phyloP scores from a whole-genome alignment of 192 early-diverging fungal genomes.

The Glomus cerebriforme region DNA sequence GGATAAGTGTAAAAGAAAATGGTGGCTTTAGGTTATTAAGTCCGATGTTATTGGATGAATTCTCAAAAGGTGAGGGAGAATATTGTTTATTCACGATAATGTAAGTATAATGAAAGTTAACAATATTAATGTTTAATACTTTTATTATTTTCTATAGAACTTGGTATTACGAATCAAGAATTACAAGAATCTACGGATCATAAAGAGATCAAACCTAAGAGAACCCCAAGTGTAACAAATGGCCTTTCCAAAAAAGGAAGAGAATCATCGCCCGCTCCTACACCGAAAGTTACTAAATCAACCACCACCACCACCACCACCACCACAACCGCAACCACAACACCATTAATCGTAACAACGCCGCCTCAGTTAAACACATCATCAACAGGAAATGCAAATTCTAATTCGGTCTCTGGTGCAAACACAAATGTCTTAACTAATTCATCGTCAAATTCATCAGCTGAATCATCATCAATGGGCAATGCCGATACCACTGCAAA shows the following conservation, averaged over 20 bases:
- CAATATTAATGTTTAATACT: too few species aligned
- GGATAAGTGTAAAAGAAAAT: conserved; percentile 19
- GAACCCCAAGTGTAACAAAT: conserved; percentile 22
- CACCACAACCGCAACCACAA: neutral
- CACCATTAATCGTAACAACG: neutral
- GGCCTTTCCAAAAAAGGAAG: neutral
- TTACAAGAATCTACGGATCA: neutral
- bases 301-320: neutral
- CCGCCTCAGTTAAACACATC: neutral
- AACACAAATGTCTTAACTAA: neutral
- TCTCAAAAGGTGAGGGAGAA: conserved; percentile 19
- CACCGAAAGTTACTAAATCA: neutral
- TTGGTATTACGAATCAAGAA: conserved; percentile 3
- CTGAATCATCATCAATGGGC: neutral
- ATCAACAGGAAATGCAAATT: neutral
- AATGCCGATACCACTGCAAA: neutral
- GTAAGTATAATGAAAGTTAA: neutral
- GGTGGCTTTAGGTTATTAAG: conserved; percentile 26
- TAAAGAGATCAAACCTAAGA: conserved; percentile 2
- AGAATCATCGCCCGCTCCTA: neutral
- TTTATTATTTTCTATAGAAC: conserved; percentile 9
- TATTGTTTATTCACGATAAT: neutral
- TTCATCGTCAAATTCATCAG: neutral
- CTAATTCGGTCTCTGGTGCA: neutral
- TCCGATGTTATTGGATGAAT: conserved; percentile 19